Evolutionary conservation across 768 basidiomycete genomes (phyloP), one percentile per base, ranked within the genome.

Genomic region (Neoboletus brunneissimus): DNA sequence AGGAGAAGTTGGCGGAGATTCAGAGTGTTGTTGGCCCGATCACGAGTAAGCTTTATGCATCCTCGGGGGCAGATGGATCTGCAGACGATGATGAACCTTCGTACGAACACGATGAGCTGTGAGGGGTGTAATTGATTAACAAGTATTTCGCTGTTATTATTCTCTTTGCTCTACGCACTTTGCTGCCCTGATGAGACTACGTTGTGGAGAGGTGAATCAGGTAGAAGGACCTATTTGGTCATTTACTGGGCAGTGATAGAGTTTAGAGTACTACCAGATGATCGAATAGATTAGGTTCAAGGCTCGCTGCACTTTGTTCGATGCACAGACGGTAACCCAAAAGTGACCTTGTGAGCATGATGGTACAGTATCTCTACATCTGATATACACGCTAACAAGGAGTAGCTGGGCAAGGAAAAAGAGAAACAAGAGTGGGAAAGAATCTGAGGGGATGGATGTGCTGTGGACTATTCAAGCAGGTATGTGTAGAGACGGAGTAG

Each of bases 1-100:
- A 98, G 71, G 95, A 97, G 80, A 92, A 94, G 79, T 76, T 94
- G 64, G 60, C 70, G 48, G 88, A 89, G 75, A 79, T 92, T 27
- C 91, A 92, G 69, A 75, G 79, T 48, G 74, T 88, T 31, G 86
- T 93, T 49, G 82, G 82, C 71, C 94, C 94, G 50, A 94, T 95
- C 73, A 91, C 93, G 51, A 82, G 84, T 67, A 93, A 94, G 75
- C 75, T 92, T 51, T 91, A 90, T 72, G 70, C 74, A 25, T 76
- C 75, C 34, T 73, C 75, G 32, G 81, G 76, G 38, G 76, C 55
- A 8, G 72, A 61, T 42, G 71, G 62, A 12, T 34, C 64, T 27
- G 62, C 49, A 13, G 78, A 78, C n/a, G 79, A 78, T 5, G 78
- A 81, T 31, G 75, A 74, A 29, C 72, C 77, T 12, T 72, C 67